Base-by-base conservation (phyloP, 495 filamentous ascomycete genomes). In the Penicillium bovifimosum region DNA sequence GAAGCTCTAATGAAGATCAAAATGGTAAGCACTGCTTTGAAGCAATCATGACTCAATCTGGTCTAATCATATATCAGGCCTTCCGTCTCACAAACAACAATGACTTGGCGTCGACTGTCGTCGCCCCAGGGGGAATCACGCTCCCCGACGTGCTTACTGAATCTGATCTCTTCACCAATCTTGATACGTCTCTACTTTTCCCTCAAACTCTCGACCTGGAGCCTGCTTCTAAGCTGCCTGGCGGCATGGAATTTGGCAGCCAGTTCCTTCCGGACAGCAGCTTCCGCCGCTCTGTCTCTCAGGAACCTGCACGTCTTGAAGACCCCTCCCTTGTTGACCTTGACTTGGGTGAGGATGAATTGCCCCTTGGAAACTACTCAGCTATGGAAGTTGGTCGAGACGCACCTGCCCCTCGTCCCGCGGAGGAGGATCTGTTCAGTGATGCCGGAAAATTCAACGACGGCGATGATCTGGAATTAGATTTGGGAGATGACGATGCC, bases 1-100 rank as follows among this genome's bases (percentile, higher is more conserved):
- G 93, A 98, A 71, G 91, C 93, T 24, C 74, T 97, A 50, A 83
- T 93, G 77, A 96, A 96, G 71, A 95, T 98, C 61, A 96, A 96
- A 66, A 93, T 96, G 92, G 92, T 96, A 78, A 24, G 79, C 51
- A 29, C n/a, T 16, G 29, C 34, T 57, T 54, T 17, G 9, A 17
- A 38, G 3, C 5, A 13, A 29, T 33, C 3, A 5, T 11, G 14
- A 20, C 53, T 7, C 7, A 6, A 7, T 10, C 36, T 9, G 34
- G 10, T 10, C 38, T 38, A 32, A 50, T 17, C 8, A 16, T 17
- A 40, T 49, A 24, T 20, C 59, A 90, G 87, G 86, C 87, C 27
- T 91, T 90, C 65, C 85, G 86, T 18, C 81, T 86, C 14, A 86
- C 83, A 34, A 85, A 86, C 40, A 89, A 88, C 72, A 87, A 90